These are phyloP conservation scores for Hypholoma sublateritium DNA, from an alignment of 768 basidiomycete species.

Conservation along the genomic window DNA sequence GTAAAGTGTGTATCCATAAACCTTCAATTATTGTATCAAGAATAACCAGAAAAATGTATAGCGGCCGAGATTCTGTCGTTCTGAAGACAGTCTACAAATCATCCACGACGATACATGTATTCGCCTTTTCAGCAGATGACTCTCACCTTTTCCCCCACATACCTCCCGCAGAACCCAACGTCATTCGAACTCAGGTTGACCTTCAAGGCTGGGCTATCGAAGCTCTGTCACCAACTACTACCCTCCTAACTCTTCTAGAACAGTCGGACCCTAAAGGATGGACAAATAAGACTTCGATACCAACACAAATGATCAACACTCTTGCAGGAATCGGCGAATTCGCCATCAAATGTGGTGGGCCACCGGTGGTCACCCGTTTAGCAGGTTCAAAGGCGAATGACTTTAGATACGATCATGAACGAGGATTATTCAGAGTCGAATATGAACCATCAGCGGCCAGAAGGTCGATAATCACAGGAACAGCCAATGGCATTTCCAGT, in stretches of 20 bases:
- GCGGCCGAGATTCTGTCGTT: constrained; percentile 87
- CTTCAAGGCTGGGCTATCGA: constrained; percentile 99
- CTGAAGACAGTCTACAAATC: constrained; percentile 98
- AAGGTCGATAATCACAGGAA: constrained; percentile 26
- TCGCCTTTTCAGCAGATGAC: constrained; percentile 93
- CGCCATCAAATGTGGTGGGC: constrained; percentile 92
- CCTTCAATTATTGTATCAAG: neutral
- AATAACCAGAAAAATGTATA: constrained; percentile 31
- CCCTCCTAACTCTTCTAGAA: constrained; percentile 88
- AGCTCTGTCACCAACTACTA: constrained; percentile 91
- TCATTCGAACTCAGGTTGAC: constrained; percentile 94
- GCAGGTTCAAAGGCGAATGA: constrained; percentile 73
- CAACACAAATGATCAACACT: constrained; percentile 88
- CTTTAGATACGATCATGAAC: constrained; percentile 86
- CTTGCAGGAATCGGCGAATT: constrained; percentile 94
- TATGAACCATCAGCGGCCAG: constrained; percentile 70
- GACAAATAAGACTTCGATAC: constrained; percentile 93
- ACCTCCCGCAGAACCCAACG: constrained; percentile 65
- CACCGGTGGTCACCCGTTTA: constrained; percentile 86
- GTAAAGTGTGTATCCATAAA: constrained; percentile 63
- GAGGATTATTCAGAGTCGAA: constrained; percentile 75
- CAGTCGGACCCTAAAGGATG: constrained; percentile 98
- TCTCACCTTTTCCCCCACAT: constrained; percentile 78
- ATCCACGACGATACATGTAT: constrained; percentile 90
- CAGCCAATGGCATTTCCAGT: constrained; percentile 20